phyloP scores from a whole-genome alignment of 176 grass and related monocot species.

The Triticum dicoccoides region DNA sequence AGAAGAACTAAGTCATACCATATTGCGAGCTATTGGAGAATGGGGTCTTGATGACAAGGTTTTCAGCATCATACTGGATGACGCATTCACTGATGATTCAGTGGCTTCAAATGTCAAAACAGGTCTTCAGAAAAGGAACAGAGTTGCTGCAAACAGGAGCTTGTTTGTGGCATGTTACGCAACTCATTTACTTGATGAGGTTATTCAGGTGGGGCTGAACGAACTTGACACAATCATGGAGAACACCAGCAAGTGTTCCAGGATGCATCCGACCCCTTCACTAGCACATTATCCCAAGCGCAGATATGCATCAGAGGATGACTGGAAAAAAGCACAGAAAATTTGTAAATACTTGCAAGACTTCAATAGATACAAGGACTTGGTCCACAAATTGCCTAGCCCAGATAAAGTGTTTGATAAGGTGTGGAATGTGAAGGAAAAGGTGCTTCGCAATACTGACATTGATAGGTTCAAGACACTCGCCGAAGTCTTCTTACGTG shows the following conservation, averaged over 20 bases:
- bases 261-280: not conserved
- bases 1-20: slow-evolving; percentile 11
- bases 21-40: slow-evolving; percentile 18
- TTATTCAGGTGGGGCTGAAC: slow-evolving; percentile 41
- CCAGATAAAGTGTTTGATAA: slow-evolving; percentile 5
- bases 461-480: not conserved
- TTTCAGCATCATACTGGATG: slow-evolving; percentile 41
- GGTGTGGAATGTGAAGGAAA: not conserved
- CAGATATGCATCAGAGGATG: slow-evolving; percentile 19
- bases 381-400: not conserved
- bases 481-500: not conserved
- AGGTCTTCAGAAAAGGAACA: slow-evolving; percentile 6
- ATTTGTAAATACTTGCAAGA: slow-evolving; percentile 1
- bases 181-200: slow-evolving; percentile 29
- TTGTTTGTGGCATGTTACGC: slow-evolving; percentile 32
- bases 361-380: not conserved
- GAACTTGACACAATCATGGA: slow-evolving; percentile 34
- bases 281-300: slow-evolving; percentile 16
- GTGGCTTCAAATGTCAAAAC: slow-evolving; percentile 26
- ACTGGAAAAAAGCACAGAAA: not conserved
- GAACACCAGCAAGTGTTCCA: not conserved
- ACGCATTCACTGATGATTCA: slow-evolving; percentile 33
- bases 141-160: not conserved
- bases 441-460: not conserved
- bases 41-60: slow-evolving; percentile 30